phyloP scores from a whole-genome alignment of 1,284 basidiomycete genomes.

The Ganoderma leucocontextum region DNA sequence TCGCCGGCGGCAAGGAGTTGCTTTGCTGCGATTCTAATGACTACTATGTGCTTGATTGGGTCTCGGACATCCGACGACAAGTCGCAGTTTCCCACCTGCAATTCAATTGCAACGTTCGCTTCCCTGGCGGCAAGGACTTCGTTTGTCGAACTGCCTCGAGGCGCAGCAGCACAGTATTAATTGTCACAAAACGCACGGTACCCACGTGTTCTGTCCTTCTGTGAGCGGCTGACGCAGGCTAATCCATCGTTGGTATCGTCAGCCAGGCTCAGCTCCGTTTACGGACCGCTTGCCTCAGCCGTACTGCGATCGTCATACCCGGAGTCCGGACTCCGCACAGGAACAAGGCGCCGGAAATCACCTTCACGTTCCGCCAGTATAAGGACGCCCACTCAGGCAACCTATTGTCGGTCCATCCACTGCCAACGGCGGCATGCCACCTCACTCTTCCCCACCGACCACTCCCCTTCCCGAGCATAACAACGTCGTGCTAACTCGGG shows the following conservation, averaged over 20 bases:
- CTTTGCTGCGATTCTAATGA: not conserved
- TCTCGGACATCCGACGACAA: not conserved
- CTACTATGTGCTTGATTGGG: not conserved
- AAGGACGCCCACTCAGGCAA: not conserved
- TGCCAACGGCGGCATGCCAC: constrained; percentile 3
- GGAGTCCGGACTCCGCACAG: constrained; percentile 1
- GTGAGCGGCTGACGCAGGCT: not conserved
- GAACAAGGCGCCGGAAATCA: not conserved
- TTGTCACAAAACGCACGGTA: not conserved
- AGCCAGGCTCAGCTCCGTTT: not conserved
- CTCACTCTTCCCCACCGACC: not conserved
- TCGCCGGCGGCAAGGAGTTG: too few relatives aligned
- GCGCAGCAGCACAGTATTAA: constrained; percentile 2
- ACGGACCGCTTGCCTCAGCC: not conserved
- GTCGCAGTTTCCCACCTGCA: not conserved
- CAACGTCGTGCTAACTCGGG: constrained; percentile 44
- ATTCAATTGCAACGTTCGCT: not conserved
- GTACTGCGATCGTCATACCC: not conserved
- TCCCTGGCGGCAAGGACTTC: not conserved
- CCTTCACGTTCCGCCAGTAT: not conserved
- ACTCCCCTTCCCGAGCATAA: constrained; percentile 37
- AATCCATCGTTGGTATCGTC: not conserved
- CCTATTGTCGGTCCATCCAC: not conserved
- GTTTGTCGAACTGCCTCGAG: constrained; percentile 7
- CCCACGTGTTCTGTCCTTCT: not conserved